Percentiles rank a stretch among this genome's conserved stretches.
phyloP scores from a whole-genome alignment of 1,284 basidiomycete species.

The Ustilago shanxiensis region DNA sequence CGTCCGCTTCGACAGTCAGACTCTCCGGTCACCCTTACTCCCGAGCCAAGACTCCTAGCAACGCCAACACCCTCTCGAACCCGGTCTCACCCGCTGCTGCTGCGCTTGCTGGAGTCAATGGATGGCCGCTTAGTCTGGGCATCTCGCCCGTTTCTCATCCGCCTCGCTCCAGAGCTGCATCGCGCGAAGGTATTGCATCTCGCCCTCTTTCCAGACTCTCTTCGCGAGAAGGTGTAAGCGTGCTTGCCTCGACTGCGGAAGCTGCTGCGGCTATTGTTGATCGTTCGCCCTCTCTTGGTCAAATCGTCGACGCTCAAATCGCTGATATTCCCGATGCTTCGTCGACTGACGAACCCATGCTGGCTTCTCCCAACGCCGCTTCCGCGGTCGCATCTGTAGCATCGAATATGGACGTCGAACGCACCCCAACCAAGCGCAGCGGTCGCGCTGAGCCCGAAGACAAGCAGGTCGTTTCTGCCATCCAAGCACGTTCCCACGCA shows the following conservation, averaged over 20 bases:
- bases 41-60: conserved; percentile 34
- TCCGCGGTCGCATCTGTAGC: neutral
- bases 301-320: neutral
- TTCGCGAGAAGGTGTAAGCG: neutral
- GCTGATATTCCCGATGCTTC: neutral
- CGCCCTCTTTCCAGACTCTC: conserved; percentile 27
- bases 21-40: conserved; percentile 35
- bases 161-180: conserved; percentile 15
- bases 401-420: conserved; percentile 28
- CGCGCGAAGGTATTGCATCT: conserved; percentile 10
- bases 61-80: conserved; percentile 2
- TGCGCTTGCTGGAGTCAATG: neutral
- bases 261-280: neutral
- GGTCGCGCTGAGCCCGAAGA: neutral
- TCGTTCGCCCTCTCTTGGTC: neutral
- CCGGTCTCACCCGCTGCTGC: conserved; percentile 1
- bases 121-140: conserved; percentile 20
- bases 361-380: conserved; percentile 15
- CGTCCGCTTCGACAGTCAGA: neutral
- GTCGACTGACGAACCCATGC: conserved; percentile 22
- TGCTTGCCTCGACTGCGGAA: neutral
- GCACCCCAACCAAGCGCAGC: conserved; percentile 44
- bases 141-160: conserved; percentile 37
- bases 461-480: neutral
- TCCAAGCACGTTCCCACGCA: neutral